These are phyloP conservation scores for Pestalotiopsis fici DNA, from an alignment of 2,329 filamentous ascomycete species.

Conservation along the genomic window DNA sequence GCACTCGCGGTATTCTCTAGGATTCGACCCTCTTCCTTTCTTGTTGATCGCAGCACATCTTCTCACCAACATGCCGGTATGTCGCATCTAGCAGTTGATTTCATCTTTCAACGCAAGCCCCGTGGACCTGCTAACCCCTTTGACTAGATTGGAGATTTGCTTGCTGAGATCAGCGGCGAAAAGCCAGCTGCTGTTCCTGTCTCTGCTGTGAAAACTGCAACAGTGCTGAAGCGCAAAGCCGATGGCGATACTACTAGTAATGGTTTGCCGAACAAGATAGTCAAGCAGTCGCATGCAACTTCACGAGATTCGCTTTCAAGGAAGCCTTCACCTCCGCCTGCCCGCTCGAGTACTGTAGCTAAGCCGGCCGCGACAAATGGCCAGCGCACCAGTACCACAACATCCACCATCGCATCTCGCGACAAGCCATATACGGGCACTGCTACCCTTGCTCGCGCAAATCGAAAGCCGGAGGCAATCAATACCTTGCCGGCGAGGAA, in stretches of 20 bases:
- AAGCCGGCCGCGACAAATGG: constrained; percentile 3
- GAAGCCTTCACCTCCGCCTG: neutral
- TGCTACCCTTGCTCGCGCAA: constrained; percentile 3
- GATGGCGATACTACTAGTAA: constrained; percentile 43
- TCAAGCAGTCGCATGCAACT: constrained; percentile 8
- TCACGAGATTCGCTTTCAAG: neutral
- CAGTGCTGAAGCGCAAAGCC: constrained; percentile 57
- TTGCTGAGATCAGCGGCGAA: constrained; percentile 62
- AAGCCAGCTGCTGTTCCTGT: constrained; percentile 39
- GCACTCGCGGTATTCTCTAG: neutral
- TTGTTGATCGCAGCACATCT: constrained; percentile 15
- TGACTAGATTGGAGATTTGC: constrained; percentile 54
- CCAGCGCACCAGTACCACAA: neutral
- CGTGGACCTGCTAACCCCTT: neutral
- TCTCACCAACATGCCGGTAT: constrained; percentile 20
- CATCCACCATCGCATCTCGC: neutral
- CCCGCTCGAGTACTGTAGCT: neutral
- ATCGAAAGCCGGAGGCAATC: constrained; percentile 7
- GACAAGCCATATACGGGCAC: constrained; percentile 11
- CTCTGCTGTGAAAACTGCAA: constrained; percentile 19
- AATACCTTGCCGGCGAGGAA: constrained; percentile 15
- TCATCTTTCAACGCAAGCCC: constrained; percentile 13
- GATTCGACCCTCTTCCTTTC: neutral
- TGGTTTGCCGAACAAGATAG: constrained; percentile 20
- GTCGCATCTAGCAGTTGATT: constrained; percentile 1